phyloP scores from a whole-genome alignment of 176 grass and related monocot genomes.

The Avena sativa region DNA sequence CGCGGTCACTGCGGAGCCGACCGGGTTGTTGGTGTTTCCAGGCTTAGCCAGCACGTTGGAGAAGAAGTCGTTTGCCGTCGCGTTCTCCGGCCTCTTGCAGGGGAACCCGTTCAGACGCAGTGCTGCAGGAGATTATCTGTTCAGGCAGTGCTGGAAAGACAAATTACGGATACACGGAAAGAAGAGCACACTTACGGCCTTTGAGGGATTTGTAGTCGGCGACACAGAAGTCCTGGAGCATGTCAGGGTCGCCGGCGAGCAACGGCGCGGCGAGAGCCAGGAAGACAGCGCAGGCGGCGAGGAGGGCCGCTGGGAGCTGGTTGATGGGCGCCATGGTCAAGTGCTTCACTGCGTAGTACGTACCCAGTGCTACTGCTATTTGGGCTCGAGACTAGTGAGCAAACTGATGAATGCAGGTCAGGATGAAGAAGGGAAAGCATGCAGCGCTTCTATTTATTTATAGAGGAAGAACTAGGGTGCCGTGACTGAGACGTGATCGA shows the following conservation, averaged over 20 bases:
- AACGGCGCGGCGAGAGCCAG: constrained; percentile 29
- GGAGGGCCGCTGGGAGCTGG: not conserved
- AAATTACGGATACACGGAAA: no score
- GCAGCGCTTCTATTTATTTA: no score
- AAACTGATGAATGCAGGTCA: no score
- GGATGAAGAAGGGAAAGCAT: no score
- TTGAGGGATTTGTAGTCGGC: constrained; percentile 65
- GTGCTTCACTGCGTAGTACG: no score
- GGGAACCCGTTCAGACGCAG: constrained; percentile 3
- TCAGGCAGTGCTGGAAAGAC: no score
- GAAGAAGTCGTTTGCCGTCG: not conserved
- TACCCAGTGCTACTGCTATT: no score
- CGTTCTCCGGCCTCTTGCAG: constrained; percentile 19
- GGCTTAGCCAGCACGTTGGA: not conserved
- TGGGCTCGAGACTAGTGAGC: no score
- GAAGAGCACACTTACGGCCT: constrained; percentile 56
- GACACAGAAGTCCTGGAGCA: constrained; percentile 88
- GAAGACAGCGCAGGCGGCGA: constrained; percentile 6
- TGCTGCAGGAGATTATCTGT: not conserved
- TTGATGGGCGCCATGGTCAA: not conserved
- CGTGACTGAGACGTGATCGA: no score
- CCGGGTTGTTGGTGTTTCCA: not conserved
- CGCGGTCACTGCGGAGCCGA: not conserved
- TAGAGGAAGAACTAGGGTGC: no score
- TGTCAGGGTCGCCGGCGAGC: constrained; percentile 68